These are phyloP conservation scores for Aphanoascus verrucosus DNA, from an alignment of 2,329 filamentous ascomycete species.

Conservation along the genomic window DNA sequence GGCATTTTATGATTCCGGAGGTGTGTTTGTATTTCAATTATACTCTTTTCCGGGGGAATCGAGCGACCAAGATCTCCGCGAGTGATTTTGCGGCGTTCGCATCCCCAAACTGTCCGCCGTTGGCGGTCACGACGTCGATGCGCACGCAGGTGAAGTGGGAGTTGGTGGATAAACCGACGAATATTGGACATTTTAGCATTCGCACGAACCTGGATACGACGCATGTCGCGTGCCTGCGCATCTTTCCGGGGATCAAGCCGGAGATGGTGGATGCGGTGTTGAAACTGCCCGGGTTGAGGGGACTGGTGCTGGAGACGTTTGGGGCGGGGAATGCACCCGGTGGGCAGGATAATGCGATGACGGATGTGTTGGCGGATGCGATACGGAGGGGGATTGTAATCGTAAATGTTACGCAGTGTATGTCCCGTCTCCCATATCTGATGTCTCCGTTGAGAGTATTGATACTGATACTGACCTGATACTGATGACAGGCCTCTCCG, in stretches of 20 bases:
- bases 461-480: no score
- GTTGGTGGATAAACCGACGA: slow-evolving; percentile 61
- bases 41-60: slow-evolving; percentile 77
- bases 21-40: slow-evolving; percentile 92
- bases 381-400: slow-evolving; percentile 73
- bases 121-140: slow-evolving; percentile 71
- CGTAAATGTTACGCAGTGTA: slow-evolving; percentile 86
- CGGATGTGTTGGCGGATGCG: slow-evolving; percentile 63
- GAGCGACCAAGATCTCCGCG: slow-evolving; percentile 77
- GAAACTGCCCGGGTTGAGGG: slow-evolving; percentile 61
- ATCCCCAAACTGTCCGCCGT: slow-evolving; percentile 71
- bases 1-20: slow-evolving; percentile 85
- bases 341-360: slow-evolving; percentile 67
- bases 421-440: slow-evolving; percentile 22
- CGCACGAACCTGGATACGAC: slow-evolving; percentile 68
- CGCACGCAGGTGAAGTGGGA: slow-evolving; percentile 74
- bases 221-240: slow-evolving; percentile 79
- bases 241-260: slow-evolving; percentile 88
- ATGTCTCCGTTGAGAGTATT: not conserved
- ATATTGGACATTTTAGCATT: slow-evolving; percentile 62
- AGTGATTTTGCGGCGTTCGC: slow-evolving; percentile 79
- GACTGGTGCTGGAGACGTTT: slow-evolving; percentile 81
- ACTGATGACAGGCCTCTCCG: slow-evolving; percentile 42
- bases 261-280: slow-evolving; percentile 84
- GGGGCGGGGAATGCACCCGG: slow-evolving; percentile 86